Conservation (phyloP, 2,329 filamentous ascomycete genomes). For the Phoma herbarum region DNA sequence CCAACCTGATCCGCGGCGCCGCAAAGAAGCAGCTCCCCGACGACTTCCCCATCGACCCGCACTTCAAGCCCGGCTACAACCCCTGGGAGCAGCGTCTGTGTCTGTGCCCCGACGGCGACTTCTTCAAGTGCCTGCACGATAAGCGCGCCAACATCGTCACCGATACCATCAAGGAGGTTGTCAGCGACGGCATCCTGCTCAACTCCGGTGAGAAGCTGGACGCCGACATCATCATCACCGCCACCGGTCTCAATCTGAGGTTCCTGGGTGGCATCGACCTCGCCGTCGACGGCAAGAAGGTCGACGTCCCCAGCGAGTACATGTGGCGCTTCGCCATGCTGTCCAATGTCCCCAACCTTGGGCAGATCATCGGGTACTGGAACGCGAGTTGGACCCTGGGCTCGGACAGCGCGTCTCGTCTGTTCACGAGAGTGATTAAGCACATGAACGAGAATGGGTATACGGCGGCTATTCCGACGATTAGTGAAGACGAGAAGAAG, state of each 20-base stretch:
- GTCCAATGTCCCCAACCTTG: constrained; percentile 68
- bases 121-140: constrained; percentile 61
- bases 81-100: constrained; percentile 79
- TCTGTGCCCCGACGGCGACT: constrained; percentile 69
- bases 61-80: constrained; percentile 59
- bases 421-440: constrained; percentile 62
- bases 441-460: constrained; percentile 58
- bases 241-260: constrained; percentile 67
- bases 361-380: constrained; percentile 68
- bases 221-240: constrained; percentile 71
- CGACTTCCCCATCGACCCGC: constrained; percentile 51
- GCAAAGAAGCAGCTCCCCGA: constrained; percentile 63
- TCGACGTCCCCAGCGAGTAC: constrained; percentile 61
- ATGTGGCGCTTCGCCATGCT: constrained; percentile 70
- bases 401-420: constrained; percentile 62
- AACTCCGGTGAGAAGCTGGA: constrained; percentile 58
- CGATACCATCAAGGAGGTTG: constrained; percentile 62
- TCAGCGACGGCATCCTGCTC: constrained; percentile 59
- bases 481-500: constrained; percentile 52
- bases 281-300: constrained; percentile 59
- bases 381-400: constrained; percentile 70
- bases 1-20: constrained; percentile 56
- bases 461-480: constrained; percentile 56
- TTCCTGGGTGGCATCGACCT: constrained; percentile 64
- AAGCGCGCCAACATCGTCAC: constrained; percentile 65